These are phyloP conservation scores for Corniculantispora saksenae DNA, from an alignment of 2,329 filamentous ascomycete species.

Conservation along the genomic window DNA sequence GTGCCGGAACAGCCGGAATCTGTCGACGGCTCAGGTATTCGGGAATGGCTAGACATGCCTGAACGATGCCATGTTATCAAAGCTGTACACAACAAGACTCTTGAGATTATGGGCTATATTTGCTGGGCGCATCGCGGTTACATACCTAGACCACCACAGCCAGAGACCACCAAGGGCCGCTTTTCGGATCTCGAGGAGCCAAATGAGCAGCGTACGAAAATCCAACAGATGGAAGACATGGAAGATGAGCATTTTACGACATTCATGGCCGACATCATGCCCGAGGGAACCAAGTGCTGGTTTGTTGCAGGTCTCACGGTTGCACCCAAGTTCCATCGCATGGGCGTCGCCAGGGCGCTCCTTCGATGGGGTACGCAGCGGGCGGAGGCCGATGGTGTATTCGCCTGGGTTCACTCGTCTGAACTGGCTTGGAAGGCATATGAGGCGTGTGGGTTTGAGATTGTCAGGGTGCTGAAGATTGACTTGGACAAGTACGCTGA, in stretches of 20 bases:
- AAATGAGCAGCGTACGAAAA: not conserved
- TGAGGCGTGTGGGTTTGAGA: not conserved
- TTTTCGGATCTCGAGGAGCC: not conserved
- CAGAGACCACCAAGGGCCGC: not conserved
- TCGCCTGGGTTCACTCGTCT: not conserved
- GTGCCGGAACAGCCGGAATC: not conserved
- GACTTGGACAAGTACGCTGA: too few species aligned
- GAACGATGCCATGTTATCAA: not conserved
- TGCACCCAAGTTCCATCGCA: not conserved
- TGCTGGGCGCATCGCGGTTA: not conserved
- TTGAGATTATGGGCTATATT: not conserved
- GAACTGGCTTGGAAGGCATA: not conserved
- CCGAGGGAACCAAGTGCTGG: not conserved
- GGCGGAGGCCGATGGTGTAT: not conserved
- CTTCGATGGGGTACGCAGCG: not conserved
- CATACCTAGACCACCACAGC: not conserved
- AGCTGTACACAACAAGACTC: not conserved
- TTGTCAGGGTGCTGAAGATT: not conserved
- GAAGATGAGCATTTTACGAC: not conserved
- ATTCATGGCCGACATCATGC: not conserved
- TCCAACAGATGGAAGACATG: not conserved
- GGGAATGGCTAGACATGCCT: not conserved
- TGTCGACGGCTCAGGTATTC: not conserved
- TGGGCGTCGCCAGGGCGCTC: not conserved
- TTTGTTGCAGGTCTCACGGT: not conserved